Base-by-base conservation (phyloP, 306 rosid species). In the Vicia sativa region DNA sequence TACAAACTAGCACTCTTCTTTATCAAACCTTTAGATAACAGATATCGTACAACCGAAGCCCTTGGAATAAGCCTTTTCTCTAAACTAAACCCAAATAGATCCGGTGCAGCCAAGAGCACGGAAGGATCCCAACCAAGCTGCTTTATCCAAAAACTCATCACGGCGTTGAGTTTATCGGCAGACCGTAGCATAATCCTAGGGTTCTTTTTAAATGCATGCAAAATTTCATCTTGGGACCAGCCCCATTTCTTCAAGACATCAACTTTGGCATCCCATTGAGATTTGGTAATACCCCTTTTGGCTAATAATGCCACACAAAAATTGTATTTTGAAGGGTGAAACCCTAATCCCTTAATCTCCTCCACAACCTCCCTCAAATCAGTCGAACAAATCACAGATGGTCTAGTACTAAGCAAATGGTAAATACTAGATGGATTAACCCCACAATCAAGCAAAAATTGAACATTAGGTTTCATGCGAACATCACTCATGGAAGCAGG, bases 241-340 rank as follows among this genome's bases (percentile, higher is more conserved):
- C 96, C 96, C 91, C 89, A 87, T 9, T 54, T 67, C 70, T 67
- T 83, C 12, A 57, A 85, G 46, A 49, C 38, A n/a, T 79, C 70
- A 7, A 83, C 63, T 68, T 85, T 90, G 0, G 67, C 77, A 14
- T 83, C 68, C 87, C 86, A 85, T 0, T n/a, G 25, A 9, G 82
- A 38, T 67, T 73, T 65, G 0, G 39, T 9, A 37, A 78, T 7
- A 7, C 35, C 9, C 23, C 3, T 18, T 66, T 67, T 42, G n/a
- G 79, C 76, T 1, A 9, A 3, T 35, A 84, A 60, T 0, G 87
- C 95, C 0, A 21, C 1, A 29, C 21, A 16, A 52, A 87, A 84
- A 3, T 3, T 29, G 0, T 1, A 1, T 45, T 37, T 73, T 0
- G 31, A 75, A 64, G 83, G 34, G 21, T 80, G 41, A 68, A 89